Evolutionary conservation across 2,329 filamentous ascomycete species (phyloP).

Genomic region (Alternaria infectoria): DNA sequence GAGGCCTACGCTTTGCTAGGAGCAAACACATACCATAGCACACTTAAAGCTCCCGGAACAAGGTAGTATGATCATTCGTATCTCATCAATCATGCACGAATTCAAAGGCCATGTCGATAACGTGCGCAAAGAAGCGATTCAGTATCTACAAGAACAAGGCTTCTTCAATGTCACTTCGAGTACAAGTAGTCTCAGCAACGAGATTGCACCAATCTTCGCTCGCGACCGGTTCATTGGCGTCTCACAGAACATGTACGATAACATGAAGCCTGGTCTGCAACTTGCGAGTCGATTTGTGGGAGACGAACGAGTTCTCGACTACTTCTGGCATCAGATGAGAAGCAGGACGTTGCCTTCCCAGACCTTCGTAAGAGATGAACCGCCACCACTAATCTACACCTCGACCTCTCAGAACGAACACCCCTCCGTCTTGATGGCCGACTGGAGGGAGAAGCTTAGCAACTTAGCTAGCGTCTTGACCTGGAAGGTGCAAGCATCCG

Average conservation of each 20-base stretch:
- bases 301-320: background rate
- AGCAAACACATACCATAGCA: no score
- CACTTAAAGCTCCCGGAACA: background rate
- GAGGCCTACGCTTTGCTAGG: no score
- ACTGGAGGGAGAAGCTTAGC: background rate
- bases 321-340: background rate
- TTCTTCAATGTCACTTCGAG: background rate
- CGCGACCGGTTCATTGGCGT: background rate
- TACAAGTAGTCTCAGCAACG: background rate
- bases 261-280: background rate
- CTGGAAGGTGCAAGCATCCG: background rate
- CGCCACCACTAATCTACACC: background rate
- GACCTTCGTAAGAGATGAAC: background rate
- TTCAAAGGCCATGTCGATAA: background rate
- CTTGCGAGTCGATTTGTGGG: background rate
- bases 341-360: accelerated
- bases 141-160: background rate
- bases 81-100: background rate
- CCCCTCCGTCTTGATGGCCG: background rate
- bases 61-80: background rate
- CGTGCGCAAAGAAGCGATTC: background rate
- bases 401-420: no score
- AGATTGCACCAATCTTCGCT: background rate
- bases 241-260: background rate
- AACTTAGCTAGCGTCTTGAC: background rate